Evolutionary conservation across 2,329 filamentous ascomycete species (phyloP), one percentile per base, ranked within the genome.

Genomic region (Penicillium sp.): DNA sequence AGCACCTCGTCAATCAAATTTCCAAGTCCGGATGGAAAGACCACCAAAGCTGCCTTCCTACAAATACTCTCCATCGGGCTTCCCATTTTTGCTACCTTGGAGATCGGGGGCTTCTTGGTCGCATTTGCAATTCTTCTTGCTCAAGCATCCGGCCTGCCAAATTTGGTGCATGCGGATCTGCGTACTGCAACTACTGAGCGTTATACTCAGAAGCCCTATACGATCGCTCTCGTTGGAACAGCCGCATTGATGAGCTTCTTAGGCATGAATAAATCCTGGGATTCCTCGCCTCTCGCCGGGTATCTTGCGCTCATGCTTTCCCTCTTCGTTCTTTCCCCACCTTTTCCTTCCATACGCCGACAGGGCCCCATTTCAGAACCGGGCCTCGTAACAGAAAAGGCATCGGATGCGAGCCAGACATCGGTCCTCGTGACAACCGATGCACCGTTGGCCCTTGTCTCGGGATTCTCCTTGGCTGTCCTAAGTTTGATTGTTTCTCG

Each of bases 11-110:
- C 49, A 1, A 38, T 54, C 21, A 61, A 59, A 44, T 51, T 62
- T 5, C 62, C 64, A 12, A 56, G 47, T 21, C 18, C 66, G 4
- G 60, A 54, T 50, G 31, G 49, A 1, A 56, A 54, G 7, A 57
- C 49, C 0, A 59, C 44, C 6, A 55, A 57, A 13, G 56, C 52
- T 15, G 65, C 70, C 16, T 45, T 70, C 15, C 59, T 66, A 16
- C 74, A 71, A 45, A 61, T 72, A n/a, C 51, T 73, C 28, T 71
- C 76, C 16, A 63, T 81, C 21, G 67, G 74, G 3, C 61, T 85
- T 28, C 83, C 83, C 0, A 80, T 83, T 60, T 85, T 82, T 62
- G 79, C 82, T 8, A 67, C 79, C 0, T 72, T 82, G 56, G 77
- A 82, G 51, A 65, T 85, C 12, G 82, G 81, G 8, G 81, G 79